phyloP scores from a whole-genome alignment of 2,329 filamentous ascomycete genomes.

The Penicillium sp. region DNA sequence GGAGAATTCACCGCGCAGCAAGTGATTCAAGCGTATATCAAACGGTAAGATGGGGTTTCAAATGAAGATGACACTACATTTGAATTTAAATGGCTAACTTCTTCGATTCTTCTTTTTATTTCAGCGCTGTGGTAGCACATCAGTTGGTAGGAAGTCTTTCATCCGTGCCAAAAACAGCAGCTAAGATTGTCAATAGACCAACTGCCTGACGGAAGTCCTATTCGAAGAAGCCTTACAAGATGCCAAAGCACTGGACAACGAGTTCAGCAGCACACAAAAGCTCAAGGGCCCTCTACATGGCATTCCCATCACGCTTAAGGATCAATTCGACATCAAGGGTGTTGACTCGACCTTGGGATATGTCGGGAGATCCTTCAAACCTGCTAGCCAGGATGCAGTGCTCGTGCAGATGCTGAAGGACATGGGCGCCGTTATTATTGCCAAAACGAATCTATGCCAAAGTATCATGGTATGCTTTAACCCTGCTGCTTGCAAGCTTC shows the following conservation, averaged over 20 bases:
- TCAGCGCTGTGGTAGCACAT: slow-evolving; percentile 31
- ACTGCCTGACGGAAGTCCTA: slow-evolving; percentile 39
- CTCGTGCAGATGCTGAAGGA: slow-evolving; percentile 52
- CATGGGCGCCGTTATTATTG: slow-evolving; percentile 55
- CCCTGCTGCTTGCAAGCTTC: not conserved
- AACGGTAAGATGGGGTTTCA: slow-evolving; percentile 27
- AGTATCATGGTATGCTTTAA: slow-evolving; percentile 52
- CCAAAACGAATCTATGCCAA: slow-evolving; percentile 55
- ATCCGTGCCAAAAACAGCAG: not conserved
- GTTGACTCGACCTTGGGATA: slow-evolving; percentile 62
- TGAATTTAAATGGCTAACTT: not conserved
- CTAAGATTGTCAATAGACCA: slow-evolving; percentile 29
- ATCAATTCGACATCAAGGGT: slow-evolving; percentile 63
- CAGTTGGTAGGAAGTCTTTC: slow-evolving; percentile 22
- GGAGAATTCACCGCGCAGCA: slow-evolving; percentile 33
- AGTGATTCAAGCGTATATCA: slow-evolving; percentile 34
- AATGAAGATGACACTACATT: not conserved
- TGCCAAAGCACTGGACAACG: slow-evolving; percentile 32
- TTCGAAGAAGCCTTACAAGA: slow-evolving; percentile 38
- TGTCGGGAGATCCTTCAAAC: slow-evolving; percentile 52
- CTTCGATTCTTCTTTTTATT: too few relatives aligned
- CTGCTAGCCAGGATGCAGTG: slow-evolving; percentile 52
- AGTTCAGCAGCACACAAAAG: slow-evolving; percentile 35
- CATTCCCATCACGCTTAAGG: slow-evolving; percentile 59
- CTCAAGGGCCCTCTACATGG: slow-evolving; percentile 56